Conservation (phyloP, 208 protist species). For the Acanthamoeba sp. region DNA sequence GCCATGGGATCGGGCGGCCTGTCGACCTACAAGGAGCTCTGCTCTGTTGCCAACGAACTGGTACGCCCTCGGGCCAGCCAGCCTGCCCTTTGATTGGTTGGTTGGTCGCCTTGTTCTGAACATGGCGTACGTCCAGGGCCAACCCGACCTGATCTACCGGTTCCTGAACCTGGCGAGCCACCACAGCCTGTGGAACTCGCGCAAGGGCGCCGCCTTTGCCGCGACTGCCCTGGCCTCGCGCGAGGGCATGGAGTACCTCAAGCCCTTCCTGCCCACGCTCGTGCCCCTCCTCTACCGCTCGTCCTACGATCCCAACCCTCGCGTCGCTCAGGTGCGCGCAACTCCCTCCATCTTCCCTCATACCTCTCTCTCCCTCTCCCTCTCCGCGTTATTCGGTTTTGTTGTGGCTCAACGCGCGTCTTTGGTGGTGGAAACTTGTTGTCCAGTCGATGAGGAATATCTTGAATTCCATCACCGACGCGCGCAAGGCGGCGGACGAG, state of each 20-base stretch:
- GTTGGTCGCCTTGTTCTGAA: too few relatives aligned
- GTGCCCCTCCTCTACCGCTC: slow-evolving; percentile 75
- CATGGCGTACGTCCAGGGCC: too few relatives aligned
- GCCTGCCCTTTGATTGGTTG: background rate
- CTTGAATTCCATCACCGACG: slow-evolving; percentile 56
- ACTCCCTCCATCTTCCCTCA: too few relatives aligned
- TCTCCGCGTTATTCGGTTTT: too few relatives aligned
- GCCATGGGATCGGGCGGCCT: slow-evolving; percentile 71
- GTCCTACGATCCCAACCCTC: slow-evolving; percentile 84
- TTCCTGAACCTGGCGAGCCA: slow-evolving; percentile 84
- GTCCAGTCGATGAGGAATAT: slow-evolving; percentile 70
- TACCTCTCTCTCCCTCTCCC: background rate
- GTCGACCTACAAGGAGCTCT: slow-evolving; percentile 84
- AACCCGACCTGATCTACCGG: slow-evolving; percentile 85
- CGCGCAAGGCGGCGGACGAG: slow-evolving; percentile 55
- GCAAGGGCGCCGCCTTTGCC: slow-evolving; percentile 85
- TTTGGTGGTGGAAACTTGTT: too few relatives aligned
- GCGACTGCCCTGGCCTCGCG: slow-evolving; percentile 73
- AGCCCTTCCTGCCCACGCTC: slow-evolving; percentile 78
- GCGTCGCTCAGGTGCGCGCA: slow-evolving; percentile 78
- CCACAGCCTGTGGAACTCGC: slow-evolving; percentile 86
- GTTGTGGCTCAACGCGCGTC: too few relatives aligned
- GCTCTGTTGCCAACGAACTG: slow-evolving; percentile 78
- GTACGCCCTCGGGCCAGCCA: background rate
- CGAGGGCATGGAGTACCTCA: slow-evolving; percentile 76